Base-by-base conservation (phyloP, 257 asterid species). In the Primulina tabacum region DNA sequence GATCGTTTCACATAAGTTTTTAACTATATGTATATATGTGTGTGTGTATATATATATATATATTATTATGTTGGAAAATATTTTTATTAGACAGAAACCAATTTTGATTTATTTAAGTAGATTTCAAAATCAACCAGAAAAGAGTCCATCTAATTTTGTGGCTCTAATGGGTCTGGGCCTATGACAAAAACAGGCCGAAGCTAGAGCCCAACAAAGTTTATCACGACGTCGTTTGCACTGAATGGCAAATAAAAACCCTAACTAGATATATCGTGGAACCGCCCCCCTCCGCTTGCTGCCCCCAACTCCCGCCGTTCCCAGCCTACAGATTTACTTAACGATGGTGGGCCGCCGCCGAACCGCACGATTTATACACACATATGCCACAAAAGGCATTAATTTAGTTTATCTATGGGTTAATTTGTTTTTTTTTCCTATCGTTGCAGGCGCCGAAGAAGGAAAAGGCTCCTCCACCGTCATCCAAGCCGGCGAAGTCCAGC, bases 361-460 rank as follows among this genome's bases (percentile, higher is more conserved):
- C 8, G 5, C 57, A 1, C 20, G 8, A 50, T 43, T 50, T 50
- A 16, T 6, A 4, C 57, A 3, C 18, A 3, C 53, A 43, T 14
- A 14, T 1, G 2, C 7, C n/a, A 4, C 26, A 3, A 43, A 1
- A 17, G 21, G 20, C 21, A 17, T 1, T 16, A 5, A 50, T 50
- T 8, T 3, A 5, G 20, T 5, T 50, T 16, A 12, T 43, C 5
- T 0, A 14, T 43, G 18, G 57, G 56, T 5, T 47, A 1, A 47
- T 4, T 47, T 47, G 56, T 28, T 1, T 2, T 9, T 9, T 18
- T 10, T 33, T 30, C 7, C 8, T 12, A 7, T 9, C 14, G 17
- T 65, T 76, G 76, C 83, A 89, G 98, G 98, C 98, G 70, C 97
- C 98, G 70, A 92, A 92, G 88, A 92, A 88, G 83, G 97, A 86